phyloP scores from a whole-genome alignment of 768 basidiomycete species.

The Boletus eberwhitei region DNA sequence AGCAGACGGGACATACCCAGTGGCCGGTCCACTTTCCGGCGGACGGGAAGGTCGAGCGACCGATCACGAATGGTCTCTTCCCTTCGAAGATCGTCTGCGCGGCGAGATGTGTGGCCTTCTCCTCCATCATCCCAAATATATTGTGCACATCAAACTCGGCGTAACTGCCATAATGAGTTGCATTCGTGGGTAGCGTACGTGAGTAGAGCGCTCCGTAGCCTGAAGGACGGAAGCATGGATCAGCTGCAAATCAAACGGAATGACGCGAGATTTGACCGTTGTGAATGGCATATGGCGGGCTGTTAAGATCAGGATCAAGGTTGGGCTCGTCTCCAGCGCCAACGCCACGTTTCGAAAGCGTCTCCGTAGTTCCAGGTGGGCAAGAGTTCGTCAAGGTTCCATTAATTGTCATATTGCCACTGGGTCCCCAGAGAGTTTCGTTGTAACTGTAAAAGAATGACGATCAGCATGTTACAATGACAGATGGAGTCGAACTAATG shows the following conservation, averaged over 20 bases:
- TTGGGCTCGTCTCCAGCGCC: conserved; percentile 48
- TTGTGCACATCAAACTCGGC: conserved; percentile 69
- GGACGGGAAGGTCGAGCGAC: conserved; percentile 66
- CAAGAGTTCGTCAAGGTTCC: conserved; percentile 54
- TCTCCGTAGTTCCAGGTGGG: conserved; percentile 7
- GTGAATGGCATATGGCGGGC: conserved; percentile 67
- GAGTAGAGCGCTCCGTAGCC: conserved; percentile 50
- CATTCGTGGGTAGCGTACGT: conserved; percentile 65
- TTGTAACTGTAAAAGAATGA: conserved; percentile 48
- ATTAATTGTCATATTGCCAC: conserved; percentile 73
- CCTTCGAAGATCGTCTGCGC: conserved; percentile 51
- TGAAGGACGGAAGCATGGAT: conserved; percentile 17
- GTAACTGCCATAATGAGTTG: conserved; percentile 61
- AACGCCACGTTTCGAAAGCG: conserved; percentile 41
- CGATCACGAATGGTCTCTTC: conserved; percentile 68
- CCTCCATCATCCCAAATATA: conserved; percentile 70
- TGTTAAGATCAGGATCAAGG: conserved; percentile 51
- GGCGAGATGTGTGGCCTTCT: conserved; percentile 60
- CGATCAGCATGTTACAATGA: neutral
- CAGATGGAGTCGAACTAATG: neutral
- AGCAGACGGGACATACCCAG: conserved; percentile 43
- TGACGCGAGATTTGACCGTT: conserved; percentile 45
- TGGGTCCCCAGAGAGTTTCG: conserved; percentile 55
- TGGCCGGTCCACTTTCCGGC: conserved; percentile 70
- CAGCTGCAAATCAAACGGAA: neutral